phyloP scores from a whole-genome alignment of 164 flowering plant species.

The grape (Vitis vinifera) region ASM3070453v1 NC_081807.1:9522001-9522500 shows the following conservation, averaged over 20 bases:
- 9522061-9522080: neutral
- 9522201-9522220: neutral
- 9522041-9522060: neutral
- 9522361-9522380: neutral
- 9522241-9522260: neutral
- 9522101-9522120: neutral
- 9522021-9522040: conserved; percentile 4
- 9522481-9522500: neutral
- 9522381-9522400: neutral
- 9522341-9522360: neutral
- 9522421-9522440: neutral
- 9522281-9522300: too few relatives aligned
- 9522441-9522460: too few relatives aligned
- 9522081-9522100: neutral
- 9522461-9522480: neutral
- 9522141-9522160: neutral
- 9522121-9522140: neutral
- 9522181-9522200: neutral
- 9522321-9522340: neutral
- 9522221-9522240: neutral
- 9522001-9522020: conserved; percentile 71
- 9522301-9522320: neutral
- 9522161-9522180: neutral
- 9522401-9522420: neutral
- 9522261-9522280: neutral